Evolutionary conservation across 1,139 yeast species (phyloP), one percentile per base, ranked within the genome.

Genomic region (Blastobotrys arbuscula): DNA sequence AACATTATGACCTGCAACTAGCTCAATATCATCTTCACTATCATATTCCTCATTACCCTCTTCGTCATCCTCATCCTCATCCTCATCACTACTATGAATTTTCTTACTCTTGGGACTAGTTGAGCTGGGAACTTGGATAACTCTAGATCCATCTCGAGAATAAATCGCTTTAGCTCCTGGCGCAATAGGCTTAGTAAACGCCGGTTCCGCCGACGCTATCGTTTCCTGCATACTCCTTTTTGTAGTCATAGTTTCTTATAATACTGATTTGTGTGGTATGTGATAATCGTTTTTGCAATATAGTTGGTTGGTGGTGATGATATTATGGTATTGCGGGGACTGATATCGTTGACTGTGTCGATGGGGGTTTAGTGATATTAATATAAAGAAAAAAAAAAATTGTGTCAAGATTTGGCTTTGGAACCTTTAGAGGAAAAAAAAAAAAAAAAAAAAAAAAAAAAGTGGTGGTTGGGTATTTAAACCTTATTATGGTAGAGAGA

Each of bases 1-100:
- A 39, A 82, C 74, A 61, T 75, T 76, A 50, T 78, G 75, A 18
- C 88, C 89, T 13, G 74, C 72, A 19, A 74, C 70, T 48, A 65
- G 69, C 51, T 64, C 65, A 45, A 53, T 55, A 42, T 55, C 60
- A n/a, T 52, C 58, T 19, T 54, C 56, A 31, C 51, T 53, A 39
- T 52, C 51, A 30, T 59, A 54, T 19, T 42, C 46, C 39, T 42
- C 54, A 47, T 55, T 44, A 15, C 37, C 49, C 3, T 26, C 30
- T 9, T 44, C 46, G 8, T 36, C 42, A 7, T 36, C 36, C 13
- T 43, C 36, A 28, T 26, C 24, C 3, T 42, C 19, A 34, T 34
- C 24, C 6, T 41, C 33, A 26, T n/a, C 34, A 18, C 13, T 13
- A 10, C 19, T 12, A 10, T 35, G 41, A 6, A 8, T 15, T 39